A percentile compares a stretch with the other conserved stretches of the same genome.
Evolutionary conservation across 2,329 filamentous ascomycete species (phyloP).

Genomic region (Raffaelea albimanens): DNA sequence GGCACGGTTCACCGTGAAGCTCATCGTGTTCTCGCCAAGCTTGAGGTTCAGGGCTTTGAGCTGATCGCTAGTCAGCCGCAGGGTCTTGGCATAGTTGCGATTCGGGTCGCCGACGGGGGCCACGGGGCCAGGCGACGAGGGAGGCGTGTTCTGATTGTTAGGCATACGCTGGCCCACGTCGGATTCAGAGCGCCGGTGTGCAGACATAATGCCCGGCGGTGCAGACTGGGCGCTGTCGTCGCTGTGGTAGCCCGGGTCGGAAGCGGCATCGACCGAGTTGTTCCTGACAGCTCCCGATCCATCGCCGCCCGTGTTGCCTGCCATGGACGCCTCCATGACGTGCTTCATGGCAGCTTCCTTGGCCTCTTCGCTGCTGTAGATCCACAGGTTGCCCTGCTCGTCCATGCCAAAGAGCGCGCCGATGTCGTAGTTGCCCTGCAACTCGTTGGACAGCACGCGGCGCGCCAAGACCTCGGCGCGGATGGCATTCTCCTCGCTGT

Average conservation of each 20-base stretch:
- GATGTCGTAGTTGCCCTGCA: conserved; percentile 93
- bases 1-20: conserved; percentile 90
- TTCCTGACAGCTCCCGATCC: no score
- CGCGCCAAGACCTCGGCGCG: conserved; percentile 88
- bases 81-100: conserved; percentile 90
- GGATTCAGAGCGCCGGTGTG: conserved; percentile 58
- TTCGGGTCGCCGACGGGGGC: conserved; percentile 54
- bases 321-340: conserved; percentile 42
- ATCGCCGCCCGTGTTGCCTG: no score
- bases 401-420: conserved; percentile 91
- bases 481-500: conserved; percentile 83
- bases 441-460: conserved; percentile 83
- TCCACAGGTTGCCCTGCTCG: conserved; percentile 96
- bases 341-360: conserved; percentile 77
- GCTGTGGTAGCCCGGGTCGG: conserved; percentile 91
- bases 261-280: conserved; percentile 64
- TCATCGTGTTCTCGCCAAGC: conserved; percentile 83
- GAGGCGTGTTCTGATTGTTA: conserved; percentile 55
- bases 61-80: conserved; percentile 90
- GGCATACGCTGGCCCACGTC: conserved; percentile 37
- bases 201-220: conserved; percentile 19
- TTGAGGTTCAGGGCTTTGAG: conserved; percentile 76
- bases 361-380: conserved; percentile 95
- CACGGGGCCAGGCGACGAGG: conserved; percentile 59
- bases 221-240: conserved; percentile 60